These are phyloP conservation scores for Amyloporia xantha DNA, from an alignment of 768 basidiomycete genomes.

Conservation along the genomic window DNA sequence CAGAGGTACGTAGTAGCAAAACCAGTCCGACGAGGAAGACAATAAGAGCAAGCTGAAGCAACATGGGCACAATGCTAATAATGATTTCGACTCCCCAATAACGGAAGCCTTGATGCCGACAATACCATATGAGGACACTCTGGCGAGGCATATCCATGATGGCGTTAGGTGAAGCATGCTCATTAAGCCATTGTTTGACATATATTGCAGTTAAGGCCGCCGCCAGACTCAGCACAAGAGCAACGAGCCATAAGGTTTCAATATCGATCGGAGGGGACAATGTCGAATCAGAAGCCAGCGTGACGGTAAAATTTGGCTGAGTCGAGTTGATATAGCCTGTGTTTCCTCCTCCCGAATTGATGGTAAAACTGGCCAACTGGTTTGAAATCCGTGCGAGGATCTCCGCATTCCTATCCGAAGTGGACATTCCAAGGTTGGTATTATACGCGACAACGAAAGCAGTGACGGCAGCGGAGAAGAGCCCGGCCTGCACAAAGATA, in stretches of 20 bases:
- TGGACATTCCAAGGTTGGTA: background rate
- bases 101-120: constrained; percentile 16
- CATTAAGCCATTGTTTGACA: constrained; percentile 23
- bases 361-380: background rate
- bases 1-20: constrained; percentile 12
- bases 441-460: constrained; percentile 13
- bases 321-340: background rate
- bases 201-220: constrained; percentile 19
- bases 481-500: constrained; percentile 12
- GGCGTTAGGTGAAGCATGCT: constrained; percentile 14
- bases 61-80: constrained; percentile 11
- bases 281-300: background rate
- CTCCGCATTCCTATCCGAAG: constrained; percentile 1
- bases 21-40: constrained; percentile 19
- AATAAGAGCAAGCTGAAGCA: constrained; percentile 14
- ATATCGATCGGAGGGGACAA: constrained; percentile 1
- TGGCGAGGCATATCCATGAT: constrained; percentile 11
- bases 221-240: constrained; percentile 19
- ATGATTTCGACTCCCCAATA: constrained; percentile 14
- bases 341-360: constrained; percentile 6
- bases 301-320: background rate
- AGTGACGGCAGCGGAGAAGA: constrained; percentile 13
- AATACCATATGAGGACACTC: constrained; percentile 17
- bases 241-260: constrained; percentile 21
- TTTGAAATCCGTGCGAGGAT: constrained; percentile 2